Base-by-base conservation (phyloP, 1,284 basidiomycete species). In the Kwoniella shivajii region DNA sequence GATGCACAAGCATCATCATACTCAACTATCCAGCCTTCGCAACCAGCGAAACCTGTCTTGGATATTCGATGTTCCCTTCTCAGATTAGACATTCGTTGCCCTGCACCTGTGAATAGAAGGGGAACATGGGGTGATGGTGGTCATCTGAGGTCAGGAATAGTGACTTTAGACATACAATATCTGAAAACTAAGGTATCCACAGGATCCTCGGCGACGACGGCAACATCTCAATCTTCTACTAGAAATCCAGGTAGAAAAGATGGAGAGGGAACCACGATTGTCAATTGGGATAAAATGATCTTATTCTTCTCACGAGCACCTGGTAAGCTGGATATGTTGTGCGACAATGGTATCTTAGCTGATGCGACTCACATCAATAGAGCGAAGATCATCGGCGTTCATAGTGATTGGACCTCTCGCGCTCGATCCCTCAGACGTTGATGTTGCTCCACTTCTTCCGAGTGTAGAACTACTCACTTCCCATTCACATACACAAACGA, bases 381-480 rank as follows among this genome's bases (percentile, higher is more conserved):
- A 72, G 30, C 69, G 66, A 34, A 61, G 57, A 27, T 65, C 72
- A 1, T 61, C 64, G 1, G 71, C 72, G 0, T 74, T 77, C 59
- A 52, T 77, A 20, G 65, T 74, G 6, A 51, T 77, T 9, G 72
- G 73, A 2, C 72, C 75, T 0, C 56, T 77, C 3, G 66, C 67
- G 1, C 70, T 73, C 0, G 74, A 76, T 10, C 57, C 64, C 0
- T 59, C 59, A 11, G 73, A 73, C n/a, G 27, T 44, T 1, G 67
- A 70, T 24, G 55, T 61, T 1, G 48, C 56, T 1, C 61, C 72
- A 14, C 61, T 73, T 13, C 63, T 74, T 0, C 76, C 74, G 1
- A 74, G 81, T 11, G 72, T 85, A 4, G 75, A 79, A 27, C 59
- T 87, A 6, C 54, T 56, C 22, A 41, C 38, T 9, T 42, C 54